phyloP scores from a whole-genome alignment of 1,284 basidiomycete genomes.

The Paramarasmius palmivorus region DNA sequence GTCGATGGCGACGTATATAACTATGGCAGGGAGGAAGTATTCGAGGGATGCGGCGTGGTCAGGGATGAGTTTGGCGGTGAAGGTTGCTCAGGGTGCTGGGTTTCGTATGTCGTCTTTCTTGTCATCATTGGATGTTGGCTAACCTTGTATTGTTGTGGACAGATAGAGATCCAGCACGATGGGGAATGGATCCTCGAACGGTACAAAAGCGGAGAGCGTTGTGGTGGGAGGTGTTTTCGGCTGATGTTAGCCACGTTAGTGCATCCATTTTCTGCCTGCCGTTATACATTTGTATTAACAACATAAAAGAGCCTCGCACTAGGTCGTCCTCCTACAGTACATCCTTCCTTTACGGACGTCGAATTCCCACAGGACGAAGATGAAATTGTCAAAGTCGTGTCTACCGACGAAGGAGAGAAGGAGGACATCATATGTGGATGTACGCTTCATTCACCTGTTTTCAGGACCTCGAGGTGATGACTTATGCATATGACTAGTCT shows the following conservation, averaged over 20 bases:
- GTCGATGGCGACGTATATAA: constrained; percentile 56
- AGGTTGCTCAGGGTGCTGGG: constrained; percentile 42
- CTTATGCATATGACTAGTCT: constrained; percentile 29
- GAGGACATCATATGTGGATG: constrained; percentile 42
- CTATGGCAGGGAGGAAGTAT: constrained; percentile 43
- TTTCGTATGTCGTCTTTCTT: constrained; percentile 30
- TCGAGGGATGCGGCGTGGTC: constrained; percentile 51
- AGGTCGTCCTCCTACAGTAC: constrained; percentile 45
- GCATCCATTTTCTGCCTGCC: not conserved
- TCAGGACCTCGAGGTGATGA: not conserved
- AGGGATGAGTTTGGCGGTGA: constrained; percentile 47
- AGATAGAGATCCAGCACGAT: constrained; percentile 56
- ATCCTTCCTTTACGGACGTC: constrained; percentile 47
- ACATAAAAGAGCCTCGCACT: constrained; percentile 41
- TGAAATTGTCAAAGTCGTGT: constrained; percentile 28
- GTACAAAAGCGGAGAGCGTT: constrained; percentile 47
- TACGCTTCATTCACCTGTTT: constrained; percentile 14
- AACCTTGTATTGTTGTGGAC: not conserved
- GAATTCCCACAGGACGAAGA: constrained; percentile 49
- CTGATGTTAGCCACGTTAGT: constrained; percentile 47
- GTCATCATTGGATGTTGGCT: not conserved
- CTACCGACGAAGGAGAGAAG: constrained; percentile 24
- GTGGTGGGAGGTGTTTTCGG: constrained; percentile 53
- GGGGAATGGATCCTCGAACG: constrained; percentile 45
- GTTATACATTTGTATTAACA: not conserved